Conservation (phyloP, 169 alveolate species). For the Plasmodium yoelii region DNA sequence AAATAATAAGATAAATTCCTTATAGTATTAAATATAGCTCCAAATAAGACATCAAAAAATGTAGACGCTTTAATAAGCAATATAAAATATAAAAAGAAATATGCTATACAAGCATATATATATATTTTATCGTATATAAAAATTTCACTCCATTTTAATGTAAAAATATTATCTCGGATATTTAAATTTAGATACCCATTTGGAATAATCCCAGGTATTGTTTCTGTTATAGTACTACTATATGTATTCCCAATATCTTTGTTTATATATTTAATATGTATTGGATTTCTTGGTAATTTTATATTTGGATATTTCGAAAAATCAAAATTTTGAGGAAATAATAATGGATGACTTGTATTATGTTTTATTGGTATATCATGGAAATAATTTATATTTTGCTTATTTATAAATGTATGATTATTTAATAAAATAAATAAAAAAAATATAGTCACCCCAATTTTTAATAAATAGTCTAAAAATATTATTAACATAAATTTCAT, state of each 20-base stretch:
- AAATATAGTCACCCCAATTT: constrained; percentile 38
- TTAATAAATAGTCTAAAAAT: constrained; percentile 36
- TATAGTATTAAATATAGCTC: constrained; percentile 36
- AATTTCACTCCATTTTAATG: constrained; percentile 28
- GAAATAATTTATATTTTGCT: constrained; percentile 15
- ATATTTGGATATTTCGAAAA: constrained; percentile 8
- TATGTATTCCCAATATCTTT: constrained; percentile 17
- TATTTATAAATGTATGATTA: constrained; percentile 16
- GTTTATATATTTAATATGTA: constrained; percentile 46
- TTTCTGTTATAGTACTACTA: background rate
- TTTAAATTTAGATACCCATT: constrained; percentile 43
- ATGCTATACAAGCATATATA: constrained; percentile 34
- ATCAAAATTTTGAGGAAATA: constrained; percentile 32
- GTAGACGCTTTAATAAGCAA: constrained; percentile 42
- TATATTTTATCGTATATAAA: constrained; percentile 28
- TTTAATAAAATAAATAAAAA: constrained; percentile 30
- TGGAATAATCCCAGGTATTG: background rate
- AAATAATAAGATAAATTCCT: constrained; percentile 55
- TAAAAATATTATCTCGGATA: constrained; percentile 25
- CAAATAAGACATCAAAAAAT: constrained; percentile 53
- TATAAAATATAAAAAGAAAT: constrained; percentile 30
- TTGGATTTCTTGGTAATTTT: constrained; percentile 10
- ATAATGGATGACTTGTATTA: background rate
- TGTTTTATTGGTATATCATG: constrained; percentile 16
- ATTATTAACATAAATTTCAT: constrained; percentile 27